Percentiles rank a stretch among this genome's conserved stretches.
Conservation (phyloP, 192 early-diverging fungal genomes). For the Bifiguratus adelaidae region DNA sequence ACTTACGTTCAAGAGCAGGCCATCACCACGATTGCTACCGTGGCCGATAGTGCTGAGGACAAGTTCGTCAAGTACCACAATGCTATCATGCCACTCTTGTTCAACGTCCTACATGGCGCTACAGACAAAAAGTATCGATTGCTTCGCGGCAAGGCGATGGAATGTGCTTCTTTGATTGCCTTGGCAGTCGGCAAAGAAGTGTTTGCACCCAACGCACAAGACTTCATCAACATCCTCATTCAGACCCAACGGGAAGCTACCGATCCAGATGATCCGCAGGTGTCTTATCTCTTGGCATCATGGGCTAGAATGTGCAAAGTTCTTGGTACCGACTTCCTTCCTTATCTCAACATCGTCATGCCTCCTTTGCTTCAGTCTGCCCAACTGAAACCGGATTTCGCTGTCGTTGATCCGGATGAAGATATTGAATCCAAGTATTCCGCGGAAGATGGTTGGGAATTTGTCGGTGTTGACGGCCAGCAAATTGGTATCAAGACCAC, state of each 20-base stretch:
- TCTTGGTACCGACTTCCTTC: constrained; percentile 88
- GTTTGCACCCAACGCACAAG: constrained; percentile 67
- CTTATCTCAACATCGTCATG: constrained; percentile 86
- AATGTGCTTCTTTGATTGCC: constrained; percentile 93
- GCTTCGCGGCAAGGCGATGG: constrained; percentile 94
- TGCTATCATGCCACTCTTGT: constrained; percentile 91
- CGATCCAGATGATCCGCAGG: constrained; percentile 90
- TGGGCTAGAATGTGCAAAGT: constrained; percentile 98
- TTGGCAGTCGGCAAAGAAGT: constrained; percentile 87
- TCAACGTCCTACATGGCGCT: constrained; percentile 80
- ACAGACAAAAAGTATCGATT: constrained; percentile 78
- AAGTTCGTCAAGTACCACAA: constrained; percentile 87
- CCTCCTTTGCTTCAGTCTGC: constrained; percentile 81
- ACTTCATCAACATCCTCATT: constrained; percentile 73
- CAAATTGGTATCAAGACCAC: constrained; percentile 94
- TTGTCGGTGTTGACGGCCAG: constrained; percentile 84
- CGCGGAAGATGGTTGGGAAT: constrained; percentile 98
- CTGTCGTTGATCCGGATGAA: constrained; percentile 71
- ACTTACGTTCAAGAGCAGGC: constrained; percentile 98
- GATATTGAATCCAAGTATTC: constrained; percentile 76
- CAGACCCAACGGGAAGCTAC: constrained; percentile 68
- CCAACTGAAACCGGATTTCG: constrained; percentile 88
- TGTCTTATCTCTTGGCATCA: constrained; percentile 83
- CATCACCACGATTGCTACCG: constrained; percentile 93
- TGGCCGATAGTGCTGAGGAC: constrained; percentile 91